A percentile compares a stretch with the other conserved stretches of the same genome.
Conservation (phyloP, 257 asterid genomes). For the Dorcoceras hygrometricum region DNA sequence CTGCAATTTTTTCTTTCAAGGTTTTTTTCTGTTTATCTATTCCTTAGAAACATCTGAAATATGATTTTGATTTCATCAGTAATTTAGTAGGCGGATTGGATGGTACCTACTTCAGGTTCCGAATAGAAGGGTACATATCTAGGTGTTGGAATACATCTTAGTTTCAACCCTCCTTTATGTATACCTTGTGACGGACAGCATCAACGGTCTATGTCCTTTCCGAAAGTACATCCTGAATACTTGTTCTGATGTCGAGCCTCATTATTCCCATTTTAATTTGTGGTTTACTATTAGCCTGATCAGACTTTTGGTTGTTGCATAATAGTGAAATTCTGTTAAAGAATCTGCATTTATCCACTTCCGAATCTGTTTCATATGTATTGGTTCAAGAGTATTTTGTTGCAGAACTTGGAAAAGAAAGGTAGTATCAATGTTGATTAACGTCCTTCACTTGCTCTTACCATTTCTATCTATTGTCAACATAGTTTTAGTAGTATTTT, state of each 20-base stretch:
- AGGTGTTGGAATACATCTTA: neutral
- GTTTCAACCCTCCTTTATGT: neutral
- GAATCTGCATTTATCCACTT: neutral
- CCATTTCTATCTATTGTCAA: neutral
- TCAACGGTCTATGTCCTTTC: neutral
- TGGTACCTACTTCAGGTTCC: neutral
- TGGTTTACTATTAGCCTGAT: neutral
- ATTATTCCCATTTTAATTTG: neutral
- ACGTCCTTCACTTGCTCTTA: neutral
- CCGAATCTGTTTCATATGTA: neutral
- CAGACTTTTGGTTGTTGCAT: neutral
- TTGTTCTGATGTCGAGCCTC: neutral
- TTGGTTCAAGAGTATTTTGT: neutral
- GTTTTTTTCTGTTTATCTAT: no score
- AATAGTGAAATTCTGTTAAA: neutral
- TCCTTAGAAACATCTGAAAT: neutral
- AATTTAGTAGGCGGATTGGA: neutral
- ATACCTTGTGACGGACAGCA: neutral
- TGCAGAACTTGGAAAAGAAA: neutral
- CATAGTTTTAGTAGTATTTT: no score
- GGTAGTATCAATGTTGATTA: neutral
- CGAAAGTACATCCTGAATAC: neutral
- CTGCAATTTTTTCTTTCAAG: neutral
- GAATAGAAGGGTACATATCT: neutral
- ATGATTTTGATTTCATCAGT: neutral